A percentile compares a stretch with the other conserved stretches of the same genome.
phyloP scores from a whole-genome alignment of 2,329 filamentous ascomycete species.

The Niveomyces coronatus region DNA sequence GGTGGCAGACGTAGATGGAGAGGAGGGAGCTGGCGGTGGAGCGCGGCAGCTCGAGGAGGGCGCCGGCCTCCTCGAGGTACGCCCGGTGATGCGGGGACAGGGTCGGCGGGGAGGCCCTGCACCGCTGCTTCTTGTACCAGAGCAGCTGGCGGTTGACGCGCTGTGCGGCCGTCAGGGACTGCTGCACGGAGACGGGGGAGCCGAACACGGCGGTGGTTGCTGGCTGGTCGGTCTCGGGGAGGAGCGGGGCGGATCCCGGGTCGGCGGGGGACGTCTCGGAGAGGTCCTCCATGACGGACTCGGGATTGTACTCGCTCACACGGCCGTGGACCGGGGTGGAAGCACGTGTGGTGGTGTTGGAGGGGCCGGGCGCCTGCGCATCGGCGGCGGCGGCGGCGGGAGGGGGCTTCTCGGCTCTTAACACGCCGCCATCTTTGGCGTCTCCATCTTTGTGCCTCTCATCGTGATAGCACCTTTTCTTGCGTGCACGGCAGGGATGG shows the following conservation, averaged over 20 bases:
- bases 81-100: slow-evolving; percentile 9
- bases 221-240: too few relatives aligned
- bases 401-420: too few relatives aligned
- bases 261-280: slow-evolving; percentile 1
- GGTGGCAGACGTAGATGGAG: slow-evolving; percentile 11
- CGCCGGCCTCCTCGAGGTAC: slow-evolving; percentile 13
- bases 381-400: background rate
- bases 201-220: background rate
- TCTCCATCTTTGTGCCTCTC: background rate
- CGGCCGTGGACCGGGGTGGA: slow-evolving; percentile 9
- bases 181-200: background rate
- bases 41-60: slow-evolving; percentile 10
- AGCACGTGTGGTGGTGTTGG: slow-evolving; percentile 2
- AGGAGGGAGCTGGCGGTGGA: slow-evolving; percentile 12
- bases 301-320: slow-evolving; percentile 14
- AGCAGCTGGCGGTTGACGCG: slow-evolving; percentile 5
- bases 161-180: background rate
- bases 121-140: slow-evolving; percentile 13
- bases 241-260: too few relatives aligned
- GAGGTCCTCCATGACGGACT: slow-evolving; percentile 13
- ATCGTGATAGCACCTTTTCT: slow-evolving; percentile 14
- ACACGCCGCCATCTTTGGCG: background rate
- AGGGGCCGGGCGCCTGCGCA: background rate
- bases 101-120: background rate
- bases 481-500: slow-evolving; percentile 11